A percentile compares a stretch with the other conserved stretches of the same genome.
Conservation (phyloP, 257 asterid species). For the Solanum sparsipilum region DNA sequence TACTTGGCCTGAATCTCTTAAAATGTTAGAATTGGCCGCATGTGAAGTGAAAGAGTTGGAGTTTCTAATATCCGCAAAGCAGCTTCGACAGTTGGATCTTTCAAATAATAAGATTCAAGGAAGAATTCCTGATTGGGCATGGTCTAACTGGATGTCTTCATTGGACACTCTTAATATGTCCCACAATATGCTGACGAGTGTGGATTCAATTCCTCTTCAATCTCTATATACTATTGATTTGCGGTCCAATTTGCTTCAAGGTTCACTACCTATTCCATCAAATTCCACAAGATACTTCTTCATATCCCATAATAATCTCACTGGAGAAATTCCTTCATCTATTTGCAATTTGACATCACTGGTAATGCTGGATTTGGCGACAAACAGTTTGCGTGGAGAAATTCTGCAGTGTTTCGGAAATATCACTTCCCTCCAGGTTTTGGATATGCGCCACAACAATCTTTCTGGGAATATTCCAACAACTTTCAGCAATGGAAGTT, state of each 20-base stretch:
- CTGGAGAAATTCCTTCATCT: not conserved
- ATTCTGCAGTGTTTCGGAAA: not conserved
- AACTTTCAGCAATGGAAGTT: no score
- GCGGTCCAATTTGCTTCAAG: no score
- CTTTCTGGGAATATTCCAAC: no score
- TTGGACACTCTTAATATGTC: not conserved
- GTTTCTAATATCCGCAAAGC: not conserved
- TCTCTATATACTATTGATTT: no score
- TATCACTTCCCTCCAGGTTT: no score
- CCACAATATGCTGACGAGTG: not conserved
- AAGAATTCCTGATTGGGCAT: not conserved
- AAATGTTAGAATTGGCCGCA: not conserved
- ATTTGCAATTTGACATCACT: not conserved
- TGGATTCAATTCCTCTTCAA: no score
- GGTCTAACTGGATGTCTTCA: not conserved
- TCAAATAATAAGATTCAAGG: conserved; percentile 1
- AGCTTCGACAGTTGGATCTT: not conserved
- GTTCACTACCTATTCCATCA: no score
- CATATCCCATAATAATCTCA: not conserved
- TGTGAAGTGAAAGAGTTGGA: not conserved
- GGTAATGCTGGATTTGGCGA: not conserved
- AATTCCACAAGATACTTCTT: no score
- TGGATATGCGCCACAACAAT: no score
- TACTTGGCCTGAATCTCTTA: not conserved
- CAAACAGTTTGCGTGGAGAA: not conserved